Evolutionary conservation across 257 asterid genomes (phyloP).

Genomic region (Scutellaria galericulata): DNA sequence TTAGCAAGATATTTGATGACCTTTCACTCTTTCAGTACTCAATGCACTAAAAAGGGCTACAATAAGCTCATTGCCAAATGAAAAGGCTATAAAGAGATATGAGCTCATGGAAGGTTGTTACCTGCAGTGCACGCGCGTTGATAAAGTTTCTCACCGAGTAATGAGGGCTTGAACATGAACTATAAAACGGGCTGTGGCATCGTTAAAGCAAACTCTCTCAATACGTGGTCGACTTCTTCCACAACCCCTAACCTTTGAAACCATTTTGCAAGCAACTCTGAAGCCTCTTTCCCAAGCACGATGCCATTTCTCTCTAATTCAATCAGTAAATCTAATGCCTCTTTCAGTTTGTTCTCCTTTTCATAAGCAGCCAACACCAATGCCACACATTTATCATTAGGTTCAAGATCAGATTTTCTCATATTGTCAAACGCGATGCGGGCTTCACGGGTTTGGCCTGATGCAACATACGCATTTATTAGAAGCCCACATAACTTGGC

Average conservation of each 20-base stretch:
- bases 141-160: not conserved
- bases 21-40: no score
- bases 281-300: slow-evolving; percentile 68
- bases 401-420: slow-evolving; percentile 62
- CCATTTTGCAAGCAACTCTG: slow-evolving; percentile 69
- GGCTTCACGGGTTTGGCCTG: slow-evolving; percentile 70
- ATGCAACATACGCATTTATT: slow-evolving; percentile 70
- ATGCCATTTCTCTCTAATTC: slow-evolving; percentile 64
- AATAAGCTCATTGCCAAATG: no score
- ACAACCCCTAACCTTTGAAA: slow-evolving; percentile 71
- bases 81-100: no score
- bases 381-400: slow-evolving; percentile 81
- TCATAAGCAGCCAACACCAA: slow-evolving; percentile 65
- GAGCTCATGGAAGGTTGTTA: not conserved
- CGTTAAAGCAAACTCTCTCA: slow-evolving; percentile 56
- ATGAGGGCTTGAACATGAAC: not conserved
- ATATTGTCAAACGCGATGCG: slow-evolving; percentile 69
- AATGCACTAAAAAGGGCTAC: no score
- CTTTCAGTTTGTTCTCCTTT: slow-evolving; percentile 63
- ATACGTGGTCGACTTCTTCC: slow-evolving; percentile 71
- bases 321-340: slow-evolving; percentile 63
- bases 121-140: not conserved
- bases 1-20: not conserved
- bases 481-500: slow-evolving; percentile 77
- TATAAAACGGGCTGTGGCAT: slow-evolving; percentile 30